Evolutionary conservation across 2,329 filamentous ascomycete genomes (phyloP).

Genomic region (Geosmithia morbida): DNA sequence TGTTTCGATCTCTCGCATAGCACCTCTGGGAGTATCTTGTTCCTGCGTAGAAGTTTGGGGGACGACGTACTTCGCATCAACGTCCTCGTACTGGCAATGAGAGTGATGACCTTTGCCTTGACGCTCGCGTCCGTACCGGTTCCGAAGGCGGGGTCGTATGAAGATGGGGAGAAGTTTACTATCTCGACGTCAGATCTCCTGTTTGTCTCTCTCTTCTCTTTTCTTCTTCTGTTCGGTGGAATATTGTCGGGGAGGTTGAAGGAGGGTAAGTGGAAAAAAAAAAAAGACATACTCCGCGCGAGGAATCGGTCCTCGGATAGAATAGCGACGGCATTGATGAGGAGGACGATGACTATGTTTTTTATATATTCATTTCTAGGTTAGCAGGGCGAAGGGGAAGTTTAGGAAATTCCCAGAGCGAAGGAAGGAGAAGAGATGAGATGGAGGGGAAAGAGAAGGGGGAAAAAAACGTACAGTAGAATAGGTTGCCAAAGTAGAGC

Average conservation of each 20-base stretch:
- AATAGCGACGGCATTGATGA: slow-evolving; percentile 87
- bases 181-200: neutral
- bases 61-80: slow-evolving; percentile 71
- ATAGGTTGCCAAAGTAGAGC: slow-evolving; percentile 57
- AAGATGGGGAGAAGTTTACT: slow-evolving; percentile 62
- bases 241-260: too few species aligned
- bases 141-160: slow-evolving; percentile 67
- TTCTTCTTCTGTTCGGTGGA: too few species aligned
- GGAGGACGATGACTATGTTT: slow-evolving; percentile 55
- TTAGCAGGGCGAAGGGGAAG: too few species aligned
- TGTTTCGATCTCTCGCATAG: too few species aligned
- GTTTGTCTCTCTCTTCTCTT: too few species aligned
- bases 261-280: too few species aligned
- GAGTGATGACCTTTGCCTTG: slow-evolving; percentile 74
- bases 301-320: slow-evolving; percentile 93
- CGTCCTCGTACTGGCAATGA: slow-evolving; percentile 82
- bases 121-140: slow-evolving; percentile 58
- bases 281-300: slow-evolving; percentile 38
- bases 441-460: neutral
- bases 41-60: too few species aligned
- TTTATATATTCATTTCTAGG: too few species aligned
- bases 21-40: too few species aligned
- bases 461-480: slow-evolving; percentile 35
- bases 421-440: neutral
- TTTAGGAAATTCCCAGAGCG: too few species aligned